Evolutionary conservation across 495 filamentous ascomycete genomes (phyloP), one percentile per base, ranked within the genome.

Genomic region (Penicillium lividum): DNA sequence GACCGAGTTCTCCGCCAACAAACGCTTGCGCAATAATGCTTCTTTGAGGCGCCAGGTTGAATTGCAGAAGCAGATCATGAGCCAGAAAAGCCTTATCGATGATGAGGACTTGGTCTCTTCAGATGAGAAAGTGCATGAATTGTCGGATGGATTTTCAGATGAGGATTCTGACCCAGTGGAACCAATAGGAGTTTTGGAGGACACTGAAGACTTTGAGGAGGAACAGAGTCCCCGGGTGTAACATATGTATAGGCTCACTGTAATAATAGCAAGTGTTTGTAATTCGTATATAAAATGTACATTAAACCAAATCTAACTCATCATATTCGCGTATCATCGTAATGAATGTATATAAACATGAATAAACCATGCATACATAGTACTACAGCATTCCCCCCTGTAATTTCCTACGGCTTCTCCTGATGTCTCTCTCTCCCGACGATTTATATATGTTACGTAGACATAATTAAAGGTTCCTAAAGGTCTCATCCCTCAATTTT

Each of bases 1-100:
- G 51, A 77, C 78, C 11, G 73, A 84, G 52, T 81, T 80, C 63
- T 82, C 80, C 8, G 67, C 77, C 9, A 82, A 80, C 59, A 75
- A 75, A 63, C 73, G 71, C 29, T 63, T 82, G 36, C 69, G 77
- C 22, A 76, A 72, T 54, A 70, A 77, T 40, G 67, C 75, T 34
- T 78, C 77, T 16, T 62, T 77, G 51, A 69, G 51, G 29, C 77
- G 75, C 29, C 73, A 77, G 60, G 76, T 76, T 51, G 72, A 72
- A 4, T 44, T 78, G 51, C 68, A 75, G 55, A 77, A 75, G 60
- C 76, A 78, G 55, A 28, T 55, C n/a, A 62, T 71, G 11, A 47
- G 42, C 29, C 40, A 53, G 51, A 36, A 42, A 44, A 30, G 51
- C 10, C 5, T 43, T 10, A 53, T 30, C 9, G 7, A 8, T 22